phyloP scores from a whole-genome alignment of 495 filamentous ascomycete genomes.

The Trichoderma asperelloides region DNA sequence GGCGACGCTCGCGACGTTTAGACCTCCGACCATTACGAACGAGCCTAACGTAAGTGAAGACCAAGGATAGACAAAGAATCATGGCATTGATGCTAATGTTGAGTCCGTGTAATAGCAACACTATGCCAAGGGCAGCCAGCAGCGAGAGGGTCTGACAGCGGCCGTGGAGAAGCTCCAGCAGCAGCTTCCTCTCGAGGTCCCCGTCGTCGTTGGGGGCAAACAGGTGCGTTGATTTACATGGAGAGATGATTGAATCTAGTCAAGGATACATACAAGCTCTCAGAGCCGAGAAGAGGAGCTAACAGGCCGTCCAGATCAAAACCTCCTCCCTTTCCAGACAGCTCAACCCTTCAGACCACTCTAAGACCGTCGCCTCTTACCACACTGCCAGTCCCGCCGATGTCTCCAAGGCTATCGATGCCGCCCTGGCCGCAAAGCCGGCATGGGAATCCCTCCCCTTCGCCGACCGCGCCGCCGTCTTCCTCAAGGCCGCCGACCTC shows the following conservation, averaged over 20 bases:
- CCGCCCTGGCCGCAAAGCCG: constrained; percentile 71
- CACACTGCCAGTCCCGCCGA: constrained; percentile 64
- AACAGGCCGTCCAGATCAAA: constrained; percentile 32
- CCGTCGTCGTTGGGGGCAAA: constrained; percentile 70
- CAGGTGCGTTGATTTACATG: constrained; percentile 40
- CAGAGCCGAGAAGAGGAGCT: neutral
- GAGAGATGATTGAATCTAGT: neutral
- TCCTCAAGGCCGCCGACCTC: constrained; percentile 87
- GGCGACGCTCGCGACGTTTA: constrained; percentile 63
- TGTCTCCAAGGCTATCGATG: constrained; percentile 65
- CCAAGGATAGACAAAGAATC: neutral
- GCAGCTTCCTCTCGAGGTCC: constrained; percentile 57
- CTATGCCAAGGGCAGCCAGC: constrained; percentile 71
- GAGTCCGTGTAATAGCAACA: constrained; percentile 52
- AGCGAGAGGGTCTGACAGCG: constrained; percentile 62
- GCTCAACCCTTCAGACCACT: constrained; percentile 66
- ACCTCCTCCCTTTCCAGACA: constrained; percentile 48
- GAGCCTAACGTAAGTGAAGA: constrained; percentile 74
- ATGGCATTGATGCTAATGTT: neutral
- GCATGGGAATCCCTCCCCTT: constrained; percentile 78
- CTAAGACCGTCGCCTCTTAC: constrained; percentile 64
- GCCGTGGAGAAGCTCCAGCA: constrained; percentile 55
- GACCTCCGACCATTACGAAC: constrained; percentile 76
- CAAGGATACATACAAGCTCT: neutral
- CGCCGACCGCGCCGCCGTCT: constrained; percentile 82